phyloP scores from a whole-genome alignment of 2,329 filamentous ascomycete species.

The Colletotrichum paranaense region DNA sequence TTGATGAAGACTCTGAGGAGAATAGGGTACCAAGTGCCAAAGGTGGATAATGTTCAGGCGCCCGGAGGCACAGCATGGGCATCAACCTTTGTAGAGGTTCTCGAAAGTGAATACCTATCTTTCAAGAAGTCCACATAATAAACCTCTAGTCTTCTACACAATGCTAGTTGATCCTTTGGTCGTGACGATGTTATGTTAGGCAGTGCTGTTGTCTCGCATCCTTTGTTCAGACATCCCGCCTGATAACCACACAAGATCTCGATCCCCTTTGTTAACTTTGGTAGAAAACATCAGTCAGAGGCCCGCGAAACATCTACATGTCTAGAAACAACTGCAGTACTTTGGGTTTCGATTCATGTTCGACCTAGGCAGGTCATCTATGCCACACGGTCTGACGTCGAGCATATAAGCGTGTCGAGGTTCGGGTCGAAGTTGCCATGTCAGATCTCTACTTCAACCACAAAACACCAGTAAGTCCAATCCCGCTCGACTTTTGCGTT shows the following conservation, averaged over 20 bases:
- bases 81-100: slow-evolving; percentile 43
- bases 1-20: slow-evolving; percentile 39
- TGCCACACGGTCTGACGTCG: background rate
- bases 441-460: background rate
- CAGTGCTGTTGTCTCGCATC: background rate
- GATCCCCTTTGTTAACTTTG: background rate
- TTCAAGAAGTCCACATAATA: background rate
- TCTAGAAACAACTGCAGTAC: background rate
- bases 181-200: background rate
- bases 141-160: background rate
- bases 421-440: background rate
- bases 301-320: no score
- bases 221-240: background rate
- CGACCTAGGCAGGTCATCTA: background rate
- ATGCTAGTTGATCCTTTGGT: background rate
- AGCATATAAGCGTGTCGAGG: background rate
- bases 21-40: slow-evolving; percentile 45
- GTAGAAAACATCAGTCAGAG: background rate
- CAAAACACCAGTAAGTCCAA: background rate
- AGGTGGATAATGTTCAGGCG: slow-evolving; percentile 39
- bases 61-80: slow-evolving; percentile 43
- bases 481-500: no score
- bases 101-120: slow-evolving; percentile 12
- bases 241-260: background rate
- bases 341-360: background rate